A percentile compares a stretch with the other conserved stretches of the same genome.
phyloP scores from a whole-genome alignment of 257 asterid genomes.

The Dorcoceras hygrometricum region DNA sequence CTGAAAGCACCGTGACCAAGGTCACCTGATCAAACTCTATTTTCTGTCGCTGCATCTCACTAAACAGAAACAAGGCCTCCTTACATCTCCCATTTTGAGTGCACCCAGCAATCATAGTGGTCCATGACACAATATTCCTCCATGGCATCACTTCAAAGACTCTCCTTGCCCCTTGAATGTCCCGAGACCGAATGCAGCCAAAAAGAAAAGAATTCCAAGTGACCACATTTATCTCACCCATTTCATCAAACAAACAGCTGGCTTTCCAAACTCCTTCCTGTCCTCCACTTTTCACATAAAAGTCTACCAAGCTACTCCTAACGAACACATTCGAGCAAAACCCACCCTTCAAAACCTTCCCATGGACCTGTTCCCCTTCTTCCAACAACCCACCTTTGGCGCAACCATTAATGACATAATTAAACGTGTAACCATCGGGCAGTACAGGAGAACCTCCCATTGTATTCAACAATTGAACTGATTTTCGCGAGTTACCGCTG shows the following conservation, averaged over 20 bases:
- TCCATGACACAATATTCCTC: slow-evolving; percentile 80
- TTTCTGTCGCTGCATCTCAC: slow-evolving; percentile 36
- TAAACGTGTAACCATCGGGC: slow-evolving; percentile 70
- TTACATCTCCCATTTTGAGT: slow-evolving; percentile 55
- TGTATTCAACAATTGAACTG: slow-evolving; percentile 34
- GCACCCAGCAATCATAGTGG: slow-evolving; percentile 74
- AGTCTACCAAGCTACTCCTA: slow-evolving; percentile 61
- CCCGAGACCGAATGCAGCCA: slow-evolving; percentile 48
- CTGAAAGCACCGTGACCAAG: slow-evolving; percentile 60
- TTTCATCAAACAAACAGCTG: slow-evolving; percentile 57
- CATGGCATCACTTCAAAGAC: slow-evolving; percentile 58
- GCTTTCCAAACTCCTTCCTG: slow-evolving; percentile 41
- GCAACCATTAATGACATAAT: slow-evolving; percentile 50
- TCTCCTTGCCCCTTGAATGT: slow-evolving; percentile 42
- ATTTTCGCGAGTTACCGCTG: slow-evolving; percentile 32
- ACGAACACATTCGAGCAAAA: slow-evolving; percentile 54
- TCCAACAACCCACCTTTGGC: slow-evolving; percentile 44
- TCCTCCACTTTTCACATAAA: slow-evolving; percentile 50
- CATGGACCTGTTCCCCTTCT: slow-evolving; percentile 72
- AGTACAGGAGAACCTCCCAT: slow-evolving; percentile 42
- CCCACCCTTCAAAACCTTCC: slow-evolving; percentile 54
- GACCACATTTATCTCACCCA: slow-evolving; percentile 54
- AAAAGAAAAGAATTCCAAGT: slow-evolving; percentile 73
- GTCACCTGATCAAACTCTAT: slow-evolving; percentile 72
- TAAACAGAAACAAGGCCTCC: slow-evolving; percentile 52